phyloP scores from a whole-genome alignment of 371 early-diverging fungal genomes.

The Mortierella polycephala region DNA sequence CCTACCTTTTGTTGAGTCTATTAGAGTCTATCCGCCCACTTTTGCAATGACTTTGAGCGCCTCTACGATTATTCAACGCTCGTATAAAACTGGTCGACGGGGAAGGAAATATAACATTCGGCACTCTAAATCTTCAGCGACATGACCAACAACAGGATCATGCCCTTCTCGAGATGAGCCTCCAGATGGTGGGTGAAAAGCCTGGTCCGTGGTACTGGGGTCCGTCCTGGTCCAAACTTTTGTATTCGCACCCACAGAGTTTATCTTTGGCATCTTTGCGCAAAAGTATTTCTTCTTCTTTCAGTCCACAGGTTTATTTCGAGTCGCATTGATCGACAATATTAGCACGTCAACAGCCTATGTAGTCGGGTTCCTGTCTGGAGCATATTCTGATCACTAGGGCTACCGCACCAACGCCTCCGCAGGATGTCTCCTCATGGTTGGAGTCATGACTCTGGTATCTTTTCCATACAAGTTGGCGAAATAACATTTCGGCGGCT shows the following conservation, averaged over 20 bases:
- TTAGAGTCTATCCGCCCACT: too few relatives aligned
- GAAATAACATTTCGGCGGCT: neutral
- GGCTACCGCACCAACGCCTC: constrained; percentile 21
- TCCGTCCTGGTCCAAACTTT: constrained; percentile 33
- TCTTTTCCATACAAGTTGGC: constrained; percentile 23
- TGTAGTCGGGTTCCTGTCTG: constrained; percentile 24
- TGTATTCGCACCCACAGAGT: constrained; percentile 42
- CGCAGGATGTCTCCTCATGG: constrained; percentile 10
- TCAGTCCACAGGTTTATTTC: constrained; percentile 4
- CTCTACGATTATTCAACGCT: too few relatives aligned
- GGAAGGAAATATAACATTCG: neutral
- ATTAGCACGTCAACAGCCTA: constrained; percentile 20
- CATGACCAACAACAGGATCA: neutral
- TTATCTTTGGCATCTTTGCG: constrained; percentile 35
- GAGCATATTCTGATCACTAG: constrained; percentile 11
- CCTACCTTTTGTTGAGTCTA: too few relatives aligned
- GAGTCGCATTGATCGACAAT: constrained; percentile 32
- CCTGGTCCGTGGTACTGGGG: constrained; percentile 29
- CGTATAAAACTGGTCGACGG: neutral
- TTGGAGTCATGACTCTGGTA: constrained; percentile 14
- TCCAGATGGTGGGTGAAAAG: constrained; percentile 14
- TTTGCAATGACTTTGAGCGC: too few relatives aligned
- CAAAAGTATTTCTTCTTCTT: constrained; percentile 17
- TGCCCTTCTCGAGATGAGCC: neutral
- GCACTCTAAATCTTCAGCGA: neutral